These are phyloP conservation scores for Pyrus pyrifolia DNA, from an alignment of 306 rosid species.

Conservation along the genomic window DNA sequence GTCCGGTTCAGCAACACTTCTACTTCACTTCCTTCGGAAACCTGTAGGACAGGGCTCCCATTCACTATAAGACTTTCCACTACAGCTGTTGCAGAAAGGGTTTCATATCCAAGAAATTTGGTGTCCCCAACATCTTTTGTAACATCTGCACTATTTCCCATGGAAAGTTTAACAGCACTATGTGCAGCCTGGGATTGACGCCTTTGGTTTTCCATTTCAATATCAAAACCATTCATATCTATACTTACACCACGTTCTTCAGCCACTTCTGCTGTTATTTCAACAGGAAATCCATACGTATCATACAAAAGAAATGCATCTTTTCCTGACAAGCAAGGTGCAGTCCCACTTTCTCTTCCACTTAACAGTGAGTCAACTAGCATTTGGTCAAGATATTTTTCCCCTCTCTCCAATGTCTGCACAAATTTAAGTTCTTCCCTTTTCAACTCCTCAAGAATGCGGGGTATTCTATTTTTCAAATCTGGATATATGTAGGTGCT, in stretches of 20 bases:
- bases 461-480: constrained; percentile 51
- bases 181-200: constrained; percentile 99
- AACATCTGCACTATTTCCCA: constrained; percentile 58
- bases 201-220: constrained; percentile 91
- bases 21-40: constrained; percentile 71
- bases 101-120: constrained; percentile 82
- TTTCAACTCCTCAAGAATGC: constrained; percentile 75
- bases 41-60: constrained; percentile 63
- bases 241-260: constrained; percentile 78
- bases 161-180: constrained; percentile 62
- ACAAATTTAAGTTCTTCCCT: constrained; percentile 96
- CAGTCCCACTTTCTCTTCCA: constrained; percentile 49
- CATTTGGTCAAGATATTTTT: constrained; percentile 81
- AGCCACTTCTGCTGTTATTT: constrained; percentile 91
- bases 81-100: constrained; percentile 65
- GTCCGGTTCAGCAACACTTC: constrained; percentile 78
- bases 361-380: constrained; percentile 52
- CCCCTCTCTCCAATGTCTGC: constrained; percentile 87
- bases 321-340: constrained; percentile 75
- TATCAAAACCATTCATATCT: constrained; percentile 73
- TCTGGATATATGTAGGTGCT: constrained; percentile 61
- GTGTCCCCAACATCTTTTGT: constrained; percentile 62
- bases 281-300: constrained; percentile 82
- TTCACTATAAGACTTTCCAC: constrained; percentile 75
- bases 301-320: constrained; percentile 94